Evolutionary conservation across 106 monocot species (phyloP).

Genomic region (Agapanthus africanus): DNA sequence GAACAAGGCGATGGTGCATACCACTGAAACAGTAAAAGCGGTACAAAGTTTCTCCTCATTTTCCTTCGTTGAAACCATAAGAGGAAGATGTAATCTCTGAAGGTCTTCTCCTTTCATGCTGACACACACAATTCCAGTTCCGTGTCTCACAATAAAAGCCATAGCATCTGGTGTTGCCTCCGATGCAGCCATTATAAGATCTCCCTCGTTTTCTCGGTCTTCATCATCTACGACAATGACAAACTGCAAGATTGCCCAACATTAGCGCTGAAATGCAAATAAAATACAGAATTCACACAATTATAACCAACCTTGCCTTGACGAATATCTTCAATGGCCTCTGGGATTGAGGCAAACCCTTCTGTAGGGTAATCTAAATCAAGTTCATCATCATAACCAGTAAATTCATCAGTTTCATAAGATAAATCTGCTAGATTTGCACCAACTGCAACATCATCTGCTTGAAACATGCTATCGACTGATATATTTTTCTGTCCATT

Average conservation of each 20-base stretch:
- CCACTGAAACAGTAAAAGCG: conserved; percentile 92
- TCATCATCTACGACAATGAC: conserved; percentile 97
- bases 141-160: conserved; percentile 85
- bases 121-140: conserved; percentile 93
- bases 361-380: conserved; percentile 65
- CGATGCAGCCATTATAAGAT: conserved; percentile 96
- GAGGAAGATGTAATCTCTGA: conserved; percentile 67
- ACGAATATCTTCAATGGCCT: conserved; percentile 74
- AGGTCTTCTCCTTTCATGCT: conserved; percentile 94
- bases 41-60: conserved; percentile 82
- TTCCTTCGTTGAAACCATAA: conserved; percentile 67
- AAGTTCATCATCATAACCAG: conserved; percentile 29
- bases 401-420: conserved; percentile 32
- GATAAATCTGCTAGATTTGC: conserved; percentile 37
- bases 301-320: conserved; percentile 58
- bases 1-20: conserved; percentile 16
- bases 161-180: conserved; percentile 72
- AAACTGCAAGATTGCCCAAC: conserved; percentile 38
- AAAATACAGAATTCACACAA: not conserved
- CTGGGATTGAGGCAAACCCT: conserved; percentile 62
- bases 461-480: conserved; percentile 24
- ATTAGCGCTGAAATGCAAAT: conserved; percentile 7
- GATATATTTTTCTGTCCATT: conserved; percentile 18
- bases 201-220: conserved; percentile 90
- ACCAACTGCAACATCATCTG: conserved; percentile 33